phyloP scores from a whole-genome alignment of 2,329 filamentous ascomycete genomes.

The Cercospora canescens region DNA sequence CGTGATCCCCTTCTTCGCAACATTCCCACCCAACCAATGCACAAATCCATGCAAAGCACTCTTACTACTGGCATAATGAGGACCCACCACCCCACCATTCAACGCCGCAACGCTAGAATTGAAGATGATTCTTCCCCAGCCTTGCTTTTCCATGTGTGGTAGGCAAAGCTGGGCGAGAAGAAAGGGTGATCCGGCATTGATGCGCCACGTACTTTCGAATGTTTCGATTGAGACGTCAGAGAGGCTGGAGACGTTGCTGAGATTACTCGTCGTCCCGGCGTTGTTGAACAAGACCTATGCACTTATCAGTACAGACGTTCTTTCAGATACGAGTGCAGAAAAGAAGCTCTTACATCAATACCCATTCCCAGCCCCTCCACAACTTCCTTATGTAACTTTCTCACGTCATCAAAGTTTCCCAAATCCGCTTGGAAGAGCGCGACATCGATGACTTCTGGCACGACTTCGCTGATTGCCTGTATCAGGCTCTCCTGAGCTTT shows the following conservation, averaged over 20 bases:
- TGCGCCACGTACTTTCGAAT: slow-evolving; percentile 41
- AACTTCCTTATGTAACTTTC: slow-evolving; percentile 38
- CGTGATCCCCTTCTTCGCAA: slow-evolving; percentile 48
- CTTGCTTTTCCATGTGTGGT: slow-evolving; percentile 38
- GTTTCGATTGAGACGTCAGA: slow-evolving; percentile 37
- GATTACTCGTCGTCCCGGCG: slow-evolving; percentile 34
- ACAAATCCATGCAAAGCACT: slow-evolving; percentile 49
- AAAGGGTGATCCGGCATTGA: slow-evolving; percentile 40
- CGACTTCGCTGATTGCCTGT: slow-evolving; percentile 31
- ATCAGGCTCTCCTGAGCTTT: slow-evolving; percentile 35
- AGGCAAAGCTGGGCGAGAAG: slow-evolving; percentile 42
- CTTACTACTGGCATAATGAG: slow-evolving; percentile 44
- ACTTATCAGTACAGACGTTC: background rate
- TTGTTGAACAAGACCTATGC: slow-evolving; percentile 41
- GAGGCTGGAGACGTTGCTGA: slow-evolving; percentile 31
- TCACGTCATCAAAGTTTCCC: slow-evolving; percentile 29
- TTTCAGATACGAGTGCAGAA: background rate
- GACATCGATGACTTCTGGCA: slow-evolving; percentile 42
- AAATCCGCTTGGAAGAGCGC: slow-evolving; percentile 32
- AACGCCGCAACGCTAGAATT: slow-evolving; percentile 42
- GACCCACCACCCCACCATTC: slow-evolving; percentile 43
- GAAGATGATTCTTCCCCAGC: slow-evolving; percentile 42
- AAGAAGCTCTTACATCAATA: slow-evolving; percentile 33
- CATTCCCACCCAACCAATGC: slow-evolving; percentile 46
- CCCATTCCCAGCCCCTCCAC: slow-evolving; percentile 32